phyloP scores from a whole-genome alignment of 495 filamentous ascomycete species.

The Aspergillus hancockii region DNA sequence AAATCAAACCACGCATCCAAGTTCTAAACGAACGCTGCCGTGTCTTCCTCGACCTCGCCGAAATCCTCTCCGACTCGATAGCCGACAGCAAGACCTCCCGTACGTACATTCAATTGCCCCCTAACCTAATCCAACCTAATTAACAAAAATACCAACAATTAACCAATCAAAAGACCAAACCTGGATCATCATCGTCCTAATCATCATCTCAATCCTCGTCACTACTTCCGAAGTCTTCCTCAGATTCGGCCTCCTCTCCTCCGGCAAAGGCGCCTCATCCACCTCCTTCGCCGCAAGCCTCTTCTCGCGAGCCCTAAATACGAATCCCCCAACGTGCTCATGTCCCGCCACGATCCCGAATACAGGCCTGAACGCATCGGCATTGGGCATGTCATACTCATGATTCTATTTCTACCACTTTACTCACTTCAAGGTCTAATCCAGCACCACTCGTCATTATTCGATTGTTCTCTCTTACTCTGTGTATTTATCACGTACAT shows the following conservation, averaged over 20 bases:
- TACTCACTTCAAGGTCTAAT: background rate
- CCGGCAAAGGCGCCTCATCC: conserved; percentile 26
- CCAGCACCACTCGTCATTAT: background rate
- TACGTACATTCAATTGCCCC: conserved; percentile 29
- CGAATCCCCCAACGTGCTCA: background rate
- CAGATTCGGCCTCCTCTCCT: conserved; percentile 75
- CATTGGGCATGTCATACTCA: background rate
- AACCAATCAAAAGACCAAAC: conserved; percentile 61
- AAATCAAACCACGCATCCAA: conserved; percentile 91
- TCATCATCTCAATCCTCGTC: conserved; percentile 84
- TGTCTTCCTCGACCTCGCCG: conserved; percentile 94
- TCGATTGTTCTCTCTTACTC: background rate
- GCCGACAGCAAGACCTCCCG: conserved; percentile 91
- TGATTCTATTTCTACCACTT: background rate
- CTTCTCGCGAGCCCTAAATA: conserved; percentile 16
- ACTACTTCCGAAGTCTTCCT: conserved; percentile 88
- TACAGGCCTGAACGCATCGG: background rate
- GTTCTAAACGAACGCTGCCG: conserved; percentile 95
- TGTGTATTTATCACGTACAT: background rate
- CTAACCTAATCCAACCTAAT: background rate
- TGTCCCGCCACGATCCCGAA: background rate
- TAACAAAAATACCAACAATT: conserved; percentile 8
- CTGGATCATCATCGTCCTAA: conserved; percentile 97
- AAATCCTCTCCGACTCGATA: conserved; percentile 90
- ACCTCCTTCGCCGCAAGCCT: conserved; percentile 16